Conservation (phyloP, 1,284 basidiomycete species). For the Inonotus obliquus region DNA sequence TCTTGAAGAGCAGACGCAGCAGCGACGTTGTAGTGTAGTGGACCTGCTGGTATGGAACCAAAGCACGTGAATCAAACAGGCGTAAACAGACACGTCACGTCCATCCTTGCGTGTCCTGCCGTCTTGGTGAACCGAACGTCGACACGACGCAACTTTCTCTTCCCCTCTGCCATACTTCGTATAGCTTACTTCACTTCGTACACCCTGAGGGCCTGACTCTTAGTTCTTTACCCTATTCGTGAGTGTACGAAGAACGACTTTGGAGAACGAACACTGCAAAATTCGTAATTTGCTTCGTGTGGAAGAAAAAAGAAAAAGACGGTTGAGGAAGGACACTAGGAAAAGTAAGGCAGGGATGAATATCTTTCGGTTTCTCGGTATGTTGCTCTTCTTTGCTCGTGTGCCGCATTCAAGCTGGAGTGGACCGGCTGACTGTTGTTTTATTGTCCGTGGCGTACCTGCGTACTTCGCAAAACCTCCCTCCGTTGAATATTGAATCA, state of each 20-base stretch:
- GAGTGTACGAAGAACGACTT: too few species aligned
- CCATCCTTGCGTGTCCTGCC: neutral
- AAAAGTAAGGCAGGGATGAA: constrained; percentile 3
- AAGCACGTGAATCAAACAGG: neutral
- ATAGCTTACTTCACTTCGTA: neutral
- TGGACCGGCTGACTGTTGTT: too few species aligned
- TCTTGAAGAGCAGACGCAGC: too few species aligned
- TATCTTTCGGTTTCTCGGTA: constrained; percentile 18
- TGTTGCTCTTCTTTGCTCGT: too few species aligned
- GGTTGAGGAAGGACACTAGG: neutral
- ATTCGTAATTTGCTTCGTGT: neutral
- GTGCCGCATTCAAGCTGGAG: too few species aligned
- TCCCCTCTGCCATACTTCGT: too few species aligned
- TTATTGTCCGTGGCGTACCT: neutral
- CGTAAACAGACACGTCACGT: constrained; percentile 1
- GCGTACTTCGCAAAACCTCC: too few species aligned
- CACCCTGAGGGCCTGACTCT: too few species aligned
- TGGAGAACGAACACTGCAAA: neutral
- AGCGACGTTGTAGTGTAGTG: too few species aligned
- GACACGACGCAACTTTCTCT: neutral
- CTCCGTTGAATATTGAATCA: too few species aligned
- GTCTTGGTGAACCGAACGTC: neutral
- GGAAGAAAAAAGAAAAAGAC: too few species aligned
- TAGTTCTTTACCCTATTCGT: neutral
- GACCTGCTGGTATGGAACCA: too few species aligned